Evolutionary conservation across 148 eudicot species (phyloP), one percentile per base, ranked within the genome.

Genomic region (Euryodendron excelsum): DNA sequence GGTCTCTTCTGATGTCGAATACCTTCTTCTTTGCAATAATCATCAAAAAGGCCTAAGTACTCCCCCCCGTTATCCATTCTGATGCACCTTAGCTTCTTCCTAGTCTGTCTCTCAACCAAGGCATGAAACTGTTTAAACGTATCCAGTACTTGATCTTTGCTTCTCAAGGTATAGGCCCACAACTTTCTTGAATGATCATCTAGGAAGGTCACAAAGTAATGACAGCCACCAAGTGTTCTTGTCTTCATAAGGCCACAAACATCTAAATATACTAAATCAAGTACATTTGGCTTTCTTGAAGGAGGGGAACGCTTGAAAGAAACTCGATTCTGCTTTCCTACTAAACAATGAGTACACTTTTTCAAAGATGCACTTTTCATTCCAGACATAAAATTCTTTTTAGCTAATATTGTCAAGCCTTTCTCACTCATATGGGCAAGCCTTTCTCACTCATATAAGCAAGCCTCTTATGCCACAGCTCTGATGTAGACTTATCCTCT

Each of bases 1-100:
- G 64, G 73, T 21, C 37, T 63, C 59, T 30, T 72, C n/a, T 79
- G 47, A 72, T 59, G 61, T 48, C 36, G 9, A 53, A 73, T 72
- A 21, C 77, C 71, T 4, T 60, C 27, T 33, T 48, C 5, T 36
- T 7, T 50, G 7, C 53, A 23, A 13, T 56, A 67, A 1, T 50
- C 44, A 50, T 74, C 74, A 74, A 73, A 47, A 0, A 31, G 62
- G 25, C 77, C 63, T 1, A 10, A 6, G 31, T 79, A 72, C 30
- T 79, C 69, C 20, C 73, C 50, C 0, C 65, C 48, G 23, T 79
- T 73, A 25, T 79, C 30, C 0, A 0, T 21, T 21, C 20, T 7
- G 7, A 60, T 74, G 33, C 67, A 56, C 39, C 56, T 70, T 27
- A 78, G 8, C 6, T 78, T 58, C 21, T n/a, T 56, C 5, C 58